phyloP scores from a whole-genome alignment of 2,329 filamentous ascomycete species.

The Penicillium sp. region DNA sequence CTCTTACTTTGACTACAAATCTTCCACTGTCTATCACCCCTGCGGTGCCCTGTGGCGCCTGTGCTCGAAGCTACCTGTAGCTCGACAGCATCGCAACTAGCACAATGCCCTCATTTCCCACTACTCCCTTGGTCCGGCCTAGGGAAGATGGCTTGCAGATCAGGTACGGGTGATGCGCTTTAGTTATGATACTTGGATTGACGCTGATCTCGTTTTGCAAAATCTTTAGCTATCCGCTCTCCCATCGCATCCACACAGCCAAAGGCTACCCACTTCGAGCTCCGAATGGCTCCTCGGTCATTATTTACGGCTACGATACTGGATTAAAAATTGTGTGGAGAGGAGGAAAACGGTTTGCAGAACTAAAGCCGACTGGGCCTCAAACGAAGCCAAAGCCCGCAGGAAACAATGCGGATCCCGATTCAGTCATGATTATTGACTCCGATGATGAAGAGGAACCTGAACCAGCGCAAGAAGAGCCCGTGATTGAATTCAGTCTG shows the following conservation, averaged over 20 bases:
- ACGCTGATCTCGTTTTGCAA: constrained; percentile 11
- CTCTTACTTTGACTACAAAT: not conserved
- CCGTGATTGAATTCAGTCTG: constrained; percentile 49
- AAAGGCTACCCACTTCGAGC: constrained; percentile 59
- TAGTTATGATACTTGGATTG: not conserved
- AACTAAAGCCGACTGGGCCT: constrained; percentile 25
- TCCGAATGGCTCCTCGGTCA: constrained; percentile 62
- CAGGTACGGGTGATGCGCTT: constrained; percentile 33
- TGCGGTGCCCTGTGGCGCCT: constrained; percentile 20
- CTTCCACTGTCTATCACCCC: constrained; percentile 1
- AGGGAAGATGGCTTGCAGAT: constrained; percentile 45
- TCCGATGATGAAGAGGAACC: constrained; percentile 55
- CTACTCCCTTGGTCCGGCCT: constrained; percentile 39
- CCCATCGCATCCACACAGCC: constrained; percentile 57
- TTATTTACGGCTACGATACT: constrained; percentile 60
- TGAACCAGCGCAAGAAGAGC: constrained; percentile 18
- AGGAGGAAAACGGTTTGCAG: constrained; percentile 54
- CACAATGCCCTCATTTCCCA: constrained; percentile 38
- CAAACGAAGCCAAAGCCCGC: constrained; percentile 27
- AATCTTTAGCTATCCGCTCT: constrained; percentile 57
- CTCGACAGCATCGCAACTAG: constrained; percentile 12
- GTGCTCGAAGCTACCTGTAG: constrained; percentile 15
- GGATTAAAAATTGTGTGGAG: constrained; percentile 62
- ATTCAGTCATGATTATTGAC: constrained; percentile 57
- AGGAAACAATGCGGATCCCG: constrained; percentile 29